phyloP scores from a whole-genome alignment of 768 basidiomycete species.

The Nidula microcarpa region DNA sequence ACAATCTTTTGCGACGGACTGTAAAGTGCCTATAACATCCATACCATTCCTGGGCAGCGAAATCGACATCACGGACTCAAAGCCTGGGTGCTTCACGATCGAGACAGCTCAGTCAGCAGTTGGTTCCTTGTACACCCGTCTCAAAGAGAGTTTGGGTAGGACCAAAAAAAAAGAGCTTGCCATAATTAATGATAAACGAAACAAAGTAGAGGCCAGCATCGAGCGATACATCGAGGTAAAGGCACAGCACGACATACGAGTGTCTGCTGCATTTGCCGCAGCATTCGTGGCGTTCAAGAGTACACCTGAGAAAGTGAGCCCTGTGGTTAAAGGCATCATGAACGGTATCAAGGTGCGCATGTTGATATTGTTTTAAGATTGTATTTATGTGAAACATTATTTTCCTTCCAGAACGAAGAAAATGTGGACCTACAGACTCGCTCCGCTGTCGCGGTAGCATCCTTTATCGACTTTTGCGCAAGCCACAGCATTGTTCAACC shows the following conservation, averaged over 20 bases:
- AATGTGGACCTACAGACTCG: constrained; percentile 86
- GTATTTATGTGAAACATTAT: constrained; percentile 4
- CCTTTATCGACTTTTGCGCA: constrained; percentile 84
- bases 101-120: constrained; percentile 72
- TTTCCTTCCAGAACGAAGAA: constrained; percentile 66
- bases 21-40: constrained; percentile 76
- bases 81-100: constrained; percentile 70
- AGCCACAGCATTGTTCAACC: constrained; percentile 74
- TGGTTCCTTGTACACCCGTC: constrained; percentile 62
- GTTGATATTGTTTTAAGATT: not conserved
- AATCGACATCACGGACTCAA: constrained; percentile 70
- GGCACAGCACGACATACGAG: constrained; percentile 79
- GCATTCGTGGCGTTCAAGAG: constrained; percentile 85
- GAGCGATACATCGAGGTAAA: constrained; percentile 82
- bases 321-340: constrained; percentile 96
- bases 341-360: constrained; percentile 86
- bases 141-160: constrained; percentile 72
- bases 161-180: constrained; percentile 78
- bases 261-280: constrained; percentile 86
- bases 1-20: constrained; percentile 81
- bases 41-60: constrained; percentile 78
- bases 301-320: constrained; percentile 91
- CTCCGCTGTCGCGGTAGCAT: constrained; percentile 81
- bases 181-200: constrained; percentile 72
- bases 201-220: constrained; percentile 63